These are phyloP conservation scores for Saitozyma sp. DNA, from an alignment of 768 basidiomycete species.

Conservation along the genomic window DNA sequence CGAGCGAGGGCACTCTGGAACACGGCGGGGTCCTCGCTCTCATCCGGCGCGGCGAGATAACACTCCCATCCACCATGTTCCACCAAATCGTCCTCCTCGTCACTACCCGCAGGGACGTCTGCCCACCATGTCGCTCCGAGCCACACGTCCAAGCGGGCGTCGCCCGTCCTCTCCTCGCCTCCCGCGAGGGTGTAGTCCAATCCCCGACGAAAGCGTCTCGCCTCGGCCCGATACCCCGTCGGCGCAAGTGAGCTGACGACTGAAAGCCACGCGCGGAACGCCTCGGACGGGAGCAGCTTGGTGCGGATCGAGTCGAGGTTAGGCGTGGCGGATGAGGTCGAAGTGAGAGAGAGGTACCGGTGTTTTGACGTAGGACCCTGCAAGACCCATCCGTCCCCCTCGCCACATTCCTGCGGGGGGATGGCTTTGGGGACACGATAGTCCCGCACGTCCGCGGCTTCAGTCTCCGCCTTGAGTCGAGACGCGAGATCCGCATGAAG, in stretches of 20 bases:
- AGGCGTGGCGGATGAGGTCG: slow-evolving; percentile 53
- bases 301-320: slow-evolving; percentile 71
- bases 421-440: slow-evolving; percentile 57
- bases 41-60: slow-evolving; percentile 92
- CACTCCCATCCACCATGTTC: slow-evolving; percentile 91
- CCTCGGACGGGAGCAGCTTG: slow-evolving; percentile 70
- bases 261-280: slow-evolving; percentile 89
- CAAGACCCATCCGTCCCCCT: slow-evolving; percentile 64
- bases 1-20: slow-evolving; percentile 68
- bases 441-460: slow-evolving; percentile 62
- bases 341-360: slow-evolving; percentile 76
- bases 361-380: slow-evolving; percentile 92
- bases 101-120: slow-evolving; percentile 36
- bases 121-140: slow-evolving; percentile 75
- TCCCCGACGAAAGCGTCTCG: slow-evolving; percentile 84
- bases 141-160: slow-evolving; percentile 79
- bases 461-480: slow-evolving; percentile 65
- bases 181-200: slow-evolving; percentile 91
- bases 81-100: slow-evolving; percentile 46
- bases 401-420: slow-evolving; percentile 70
- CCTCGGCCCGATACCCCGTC: slow-evolving; percentile 70
- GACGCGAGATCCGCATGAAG: slow-evolving; percentile 68
- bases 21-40: slow-evolving; percentile 91
- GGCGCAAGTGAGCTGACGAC: slow-evolving; percentile 72
- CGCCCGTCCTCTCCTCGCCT: slow-evolving; percentile 58